Base-by-base conservation (phyloP, 2,329 filamentous ascomycete species). In the Rhytidhysteron rufulum region DNA sequence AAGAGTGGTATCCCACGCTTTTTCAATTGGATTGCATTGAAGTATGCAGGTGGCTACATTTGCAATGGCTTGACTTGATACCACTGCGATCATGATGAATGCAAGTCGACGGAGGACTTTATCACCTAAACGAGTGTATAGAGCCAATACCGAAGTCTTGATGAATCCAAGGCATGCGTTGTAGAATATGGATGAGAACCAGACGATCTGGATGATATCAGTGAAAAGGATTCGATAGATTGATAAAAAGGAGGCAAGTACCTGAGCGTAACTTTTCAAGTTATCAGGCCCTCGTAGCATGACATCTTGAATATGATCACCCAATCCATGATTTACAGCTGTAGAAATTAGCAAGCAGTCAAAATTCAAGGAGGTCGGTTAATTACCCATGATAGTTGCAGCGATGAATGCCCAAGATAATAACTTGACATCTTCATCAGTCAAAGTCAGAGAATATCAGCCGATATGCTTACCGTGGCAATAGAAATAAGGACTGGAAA, bases 181-280 rank as follows among this genome's bases (percentile, higher is more conserved):
- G 42, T 72, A 71, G 48, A 74, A 74, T 53, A 67, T 74, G 15
- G 63, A 75, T 35, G 67, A 72, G 37, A 74, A 65, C 57, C 68
- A 71, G 22, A 72, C 66, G 10, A 42, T 42, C 44, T 45, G n/a
- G 21, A 4, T 6, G 8, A n/a, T n/a, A n/a, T n/a, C n/a, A n/a
- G 11, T n/a, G 30, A 41, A n/a, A 30, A 16, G 13, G 17, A 5
- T 32, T 24, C n/a, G 7, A 10, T 7, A 11, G 17, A 24, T 37
- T 17, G 10, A 4, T 16, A 4, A 18, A 8, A 36, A 13, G 24
- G 18, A 8, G 5, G 11, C 8, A 8, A 4, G 8, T 41, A 53
- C 56, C 65, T 70, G 40, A 20, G 27, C 10, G 32, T 31, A 31
- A 39, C 35, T 39, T 46, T 48, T 49, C 29, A 47, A 46, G 39